Conservation (phyloP, 768 basidiomycete species). For the Boletus barrowsii region DNA sequence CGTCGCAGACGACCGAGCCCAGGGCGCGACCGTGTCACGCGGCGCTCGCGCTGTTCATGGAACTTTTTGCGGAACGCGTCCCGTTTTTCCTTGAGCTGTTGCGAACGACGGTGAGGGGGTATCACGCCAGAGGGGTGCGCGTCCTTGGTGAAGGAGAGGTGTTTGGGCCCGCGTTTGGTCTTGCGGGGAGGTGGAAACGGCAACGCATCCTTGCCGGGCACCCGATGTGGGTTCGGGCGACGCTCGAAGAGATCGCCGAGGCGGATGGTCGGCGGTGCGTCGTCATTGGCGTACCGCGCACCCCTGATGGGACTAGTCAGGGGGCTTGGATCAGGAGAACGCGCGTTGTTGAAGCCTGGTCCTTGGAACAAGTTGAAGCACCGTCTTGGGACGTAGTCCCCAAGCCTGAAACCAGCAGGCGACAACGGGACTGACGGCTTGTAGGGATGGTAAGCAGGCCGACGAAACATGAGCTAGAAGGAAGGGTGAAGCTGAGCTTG, state of each 20-base stretch:
- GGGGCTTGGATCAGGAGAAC: constrained; percentile 17
- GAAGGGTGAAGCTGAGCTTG: background rate
- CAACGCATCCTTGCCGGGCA: background rate
- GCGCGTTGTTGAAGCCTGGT: constrained; percentile 3
- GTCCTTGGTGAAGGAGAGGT: constrained; percentile 8
- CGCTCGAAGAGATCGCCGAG: constrained; percentile 6
- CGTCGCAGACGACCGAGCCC: constrained; percentile 1
- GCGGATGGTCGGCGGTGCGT: constrained; percentile 6
- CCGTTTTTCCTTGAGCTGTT: constrained; percentile 10
- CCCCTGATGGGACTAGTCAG: constrained; percentile 15
- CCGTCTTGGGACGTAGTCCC: constrained; percentile 14
- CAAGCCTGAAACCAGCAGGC: constrained; percentile 30
- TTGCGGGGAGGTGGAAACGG: constrained; percentile 5
- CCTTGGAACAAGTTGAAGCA: constrained; percentile 21
- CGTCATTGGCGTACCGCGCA: background rate
- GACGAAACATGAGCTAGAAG: constrained; percentile 19
- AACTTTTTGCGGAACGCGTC: background rate
- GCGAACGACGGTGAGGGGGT: constrained; percentile 3
- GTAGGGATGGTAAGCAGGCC: constrained; percentile 14
- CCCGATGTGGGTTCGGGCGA: background rate
- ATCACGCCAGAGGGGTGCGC: background rate
- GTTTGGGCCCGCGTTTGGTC: constrained; percentile 14
- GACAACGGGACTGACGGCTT: constrained; percentile 7
- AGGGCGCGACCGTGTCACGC: background rate
- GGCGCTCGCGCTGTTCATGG: constrained; percentile 1